Evolutionary conservation across 495 filamentous ascomycete genomes (phyloP), one percentile per base, ranked within the genome.

Genomic region (Neurospora terricola): DNA sequence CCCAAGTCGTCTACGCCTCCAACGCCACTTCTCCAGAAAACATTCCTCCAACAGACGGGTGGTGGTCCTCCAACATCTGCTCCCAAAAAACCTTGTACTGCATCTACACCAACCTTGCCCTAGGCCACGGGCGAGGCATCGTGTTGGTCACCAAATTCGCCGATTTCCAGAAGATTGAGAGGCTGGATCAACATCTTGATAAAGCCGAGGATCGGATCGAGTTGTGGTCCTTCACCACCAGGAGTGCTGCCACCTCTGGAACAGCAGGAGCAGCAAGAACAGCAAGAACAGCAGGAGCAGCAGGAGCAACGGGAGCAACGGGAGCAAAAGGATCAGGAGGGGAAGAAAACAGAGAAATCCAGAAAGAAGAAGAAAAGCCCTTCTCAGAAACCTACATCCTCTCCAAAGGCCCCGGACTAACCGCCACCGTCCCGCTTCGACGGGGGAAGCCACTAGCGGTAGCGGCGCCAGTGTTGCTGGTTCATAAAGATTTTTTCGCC

Each of bases 51-150:
- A 73, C 75, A 18, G 37, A 76, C 5, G 77, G 76, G 0, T 81
- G 80, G 80, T 77, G 75, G 71, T 45, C 77, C 11, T 74, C 78
- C 73, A 75, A 78, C 27, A 76, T 77, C 73, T 83, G 81, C 73
- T 43, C 74, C 30, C 76, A 72, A 30, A 0, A 16, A 3, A 39
- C 70, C n/a, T n/a, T n/a, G n/a, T 83, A 75, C 76, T 83, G 81
- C 73, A 74, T 83, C 72, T 81, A 76, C 69, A 78, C 79, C 36
- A 83, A 82, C 75, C 79, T 42, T 0, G 45, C 69, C 5, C 23
- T 81, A 21, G 73, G 74, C n/a, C 70, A 74, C 4, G 77, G 77
- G 8, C 75, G 78, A 10, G 81, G 80, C 12, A 73, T 82, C 14
- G 76, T 75, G 10, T 40, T 80, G 3, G 73, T 82, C 0, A 81